Percentiles rank a stretch among this genome's conserved stretches.
These are phyloP conservation scores for Poa pratensis DNA, from an alignment of 176 grass and related monocot genomes.

Conservation along the genomic window DNA sequence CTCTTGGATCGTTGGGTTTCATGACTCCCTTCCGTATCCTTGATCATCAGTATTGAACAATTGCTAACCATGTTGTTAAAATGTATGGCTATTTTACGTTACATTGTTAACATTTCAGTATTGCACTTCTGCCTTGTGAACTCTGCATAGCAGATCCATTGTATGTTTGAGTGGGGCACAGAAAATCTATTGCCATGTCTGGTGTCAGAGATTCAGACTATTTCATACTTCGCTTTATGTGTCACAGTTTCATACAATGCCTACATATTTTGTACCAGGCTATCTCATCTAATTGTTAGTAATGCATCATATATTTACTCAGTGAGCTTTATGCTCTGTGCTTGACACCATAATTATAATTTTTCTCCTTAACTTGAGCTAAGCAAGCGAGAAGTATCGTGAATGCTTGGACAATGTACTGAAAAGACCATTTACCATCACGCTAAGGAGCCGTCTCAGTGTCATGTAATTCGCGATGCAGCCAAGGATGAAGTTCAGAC, in stretches of 20 bases:
- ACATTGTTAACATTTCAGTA: slow-evolving; percentile 17
- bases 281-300: neutral
- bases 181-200: neutral
- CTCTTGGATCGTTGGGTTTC: slow-evolving; percentile 81
- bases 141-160: slow-evolving; percentile 1
- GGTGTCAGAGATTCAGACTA: slow-evolving; percentile 1
- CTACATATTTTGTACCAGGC: slow-evolving; percentile 15
- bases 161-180: neutral
- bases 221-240: slow-evolving; percentile 20
- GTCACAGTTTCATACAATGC: neutral
- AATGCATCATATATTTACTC: neutral
- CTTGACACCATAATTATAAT: slow-evolving; percentile 2
- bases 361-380: slow-evolving; percentile 56
- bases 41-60: slow-evolving; percentile 15
- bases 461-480: slow-evolving; percentile 74
- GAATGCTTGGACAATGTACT: slow-evolving; percentile 69
- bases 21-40: slow-evolving; percentile 86
- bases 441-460: slow-evolving; percentile 69
- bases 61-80: slow-evolving; percentile 29
- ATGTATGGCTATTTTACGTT: neutral
- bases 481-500: slow-evolving; percentile 66
- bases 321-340: slow-evolving; percentile 16
- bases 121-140: slow-evolving; percentile 25
- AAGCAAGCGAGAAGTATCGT: slow-evolving; percentile 69
- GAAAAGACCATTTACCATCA: slow-evolving; percentile 75